phyloP scores from a whole-genome alignment of 2,329 filamentous ascomycete species.

The Amesomyces nigricolor region DNA sequence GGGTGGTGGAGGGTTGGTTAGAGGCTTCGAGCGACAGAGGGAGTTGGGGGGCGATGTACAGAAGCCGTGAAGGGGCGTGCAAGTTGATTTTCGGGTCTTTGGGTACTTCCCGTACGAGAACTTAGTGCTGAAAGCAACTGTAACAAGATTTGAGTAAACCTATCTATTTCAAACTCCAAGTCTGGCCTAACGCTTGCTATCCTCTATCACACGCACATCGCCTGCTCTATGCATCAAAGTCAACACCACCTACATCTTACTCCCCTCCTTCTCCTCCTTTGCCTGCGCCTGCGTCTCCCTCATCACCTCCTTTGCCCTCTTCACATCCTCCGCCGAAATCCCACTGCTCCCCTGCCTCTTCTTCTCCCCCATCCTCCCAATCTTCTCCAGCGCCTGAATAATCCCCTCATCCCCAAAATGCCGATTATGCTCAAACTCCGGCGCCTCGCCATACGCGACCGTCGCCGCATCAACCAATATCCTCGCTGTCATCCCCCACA shows the following conservation, averaged over 20 bases:
- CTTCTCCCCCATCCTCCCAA: slow-evolving; percentile 45
- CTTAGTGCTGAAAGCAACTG: too few species aligned
- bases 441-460: slow-evolving; percentile 74
- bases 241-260: slow-evolving; percentile 21
- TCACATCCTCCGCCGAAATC: slow-evolving; percentile 32
- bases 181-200: not conserved
- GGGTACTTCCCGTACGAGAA: too few species aligned
- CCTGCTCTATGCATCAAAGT: slow-evolving; percentile 22
- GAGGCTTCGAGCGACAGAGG: too few species aligned
- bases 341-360: slow-evolving; percentile 33
- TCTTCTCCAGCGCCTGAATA: slow-evolving; percentile 40
- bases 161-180: too few species aligned
- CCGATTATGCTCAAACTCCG: slow-evolving; percentile 69
- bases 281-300: slow-evolving; percentile 9
- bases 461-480: slow-evolving; percentile 84
- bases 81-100: too few species aligned
- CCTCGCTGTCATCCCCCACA: slow-evolving; percentile 92
- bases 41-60: too few species aligned
- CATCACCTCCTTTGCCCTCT: slow-evolving; percentile 26
- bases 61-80: too few species aligned
- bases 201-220: not conserved
- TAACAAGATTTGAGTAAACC: too few species aligned
- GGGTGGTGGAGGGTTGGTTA: not conserved
- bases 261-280: slow-evolving; percentile 31
- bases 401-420: slow-evolving; percentile 49